phyloP scores from a whole-genome alignment of 176 grass and related monocot genomes.

The Avena sativa region DNA sequence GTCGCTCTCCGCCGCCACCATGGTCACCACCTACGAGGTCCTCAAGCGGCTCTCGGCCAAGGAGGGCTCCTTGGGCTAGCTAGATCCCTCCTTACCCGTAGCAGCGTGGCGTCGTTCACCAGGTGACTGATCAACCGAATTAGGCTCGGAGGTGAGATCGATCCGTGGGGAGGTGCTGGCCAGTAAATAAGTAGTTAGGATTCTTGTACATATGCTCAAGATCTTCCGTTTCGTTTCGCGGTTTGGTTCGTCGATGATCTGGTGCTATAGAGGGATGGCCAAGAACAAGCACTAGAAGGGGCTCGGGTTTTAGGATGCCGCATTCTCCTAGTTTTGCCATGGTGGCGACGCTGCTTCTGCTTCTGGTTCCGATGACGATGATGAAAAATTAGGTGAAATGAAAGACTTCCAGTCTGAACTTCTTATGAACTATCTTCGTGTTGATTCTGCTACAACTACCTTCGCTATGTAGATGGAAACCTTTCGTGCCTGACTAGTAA shows the following conservation, averaged over 20 bases:
- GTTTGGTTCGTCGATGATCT: conserved; percentile 42
- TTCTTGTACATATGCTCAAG: conserved; percentile 44
- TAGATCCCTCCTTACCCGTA: background rate
- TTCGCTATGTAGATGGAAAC: background rate
- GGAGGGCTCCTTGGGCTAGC: conserved; percentile 52
- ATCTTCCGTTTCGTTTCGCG: background rate
- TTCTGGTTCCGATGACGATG: conserved; percentile 41
- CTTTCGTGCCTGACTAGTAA: background rate
- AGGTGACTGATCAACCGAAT: background rate
- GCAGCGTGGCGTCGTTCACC: background rate
- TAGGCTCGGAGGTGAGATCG: conserved; percentile 1
- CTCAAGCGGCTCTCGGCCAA: conserved; percentile 83
- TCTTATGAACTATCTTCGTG: background rate
- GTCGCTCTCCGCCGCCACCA: conserved; percentile 82
- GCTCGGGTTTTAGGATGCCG: conserved; percentile 48
- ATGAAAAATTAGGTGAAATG: conserved; percentile 41
- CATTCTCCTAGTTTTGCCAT: conserved; percentile 37
- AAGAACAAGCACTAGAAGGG: conserved; percentile 3
- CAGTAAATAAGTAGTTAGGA: conserved; percentile 44
- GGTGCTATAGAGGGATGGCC: conserved; percentile 37
- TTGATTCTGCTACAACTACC: background rate
- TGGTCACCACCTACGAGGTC: conserved; percentile 88
- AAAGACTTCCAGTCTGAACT: background rate
- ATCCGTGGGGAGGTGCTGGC: conserved; percentile 9
- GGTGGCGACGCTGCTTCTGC: conserved; percentile 9